phyloP scores from a whole-genome alignment of 2,329 filamentous ascomycete species.

The Dactylellina sp. region DNA sequence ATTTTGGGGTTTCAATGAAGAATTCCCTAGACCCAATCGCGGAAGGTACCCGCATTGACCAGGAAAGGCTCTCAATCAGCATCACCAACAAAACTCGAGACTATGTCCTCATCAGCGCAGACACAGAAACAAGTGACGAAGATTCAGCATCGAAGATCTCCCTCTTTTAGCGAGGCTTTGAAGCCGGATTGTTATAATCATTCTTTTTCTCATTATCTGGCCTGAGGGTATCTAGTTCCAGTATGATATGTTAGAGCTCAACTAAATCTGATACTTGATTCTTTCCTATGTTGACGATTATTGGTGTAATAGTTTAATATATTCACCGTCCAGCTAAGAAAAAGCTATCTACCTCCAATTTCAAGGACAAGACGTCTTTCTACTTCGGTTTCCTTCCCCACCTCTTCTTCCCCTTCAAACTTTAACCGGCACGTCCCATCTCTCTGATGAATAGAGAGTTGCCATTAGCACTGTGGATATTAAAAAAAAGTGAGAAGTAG shows the following conservation, averaged over 20 bases:
- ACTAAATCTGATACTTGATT: no score
- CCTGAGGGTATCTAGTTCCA: no score
- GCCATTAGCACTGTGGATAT: conserved; percentile 2
- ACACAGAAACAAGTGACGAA: conserved; percentile 39
- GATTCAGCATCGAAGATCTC: conserved; percentile 32
- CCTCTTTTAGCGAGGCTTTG: no score
- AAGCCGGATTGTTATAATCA: no score
- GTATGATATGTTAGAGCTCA: no score
- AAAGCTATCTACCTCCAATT: conserved; percentile 67
- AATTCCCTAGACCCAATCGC: conserved; percentile 58
- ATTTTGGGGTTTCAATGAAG: conserved; percentile 59
- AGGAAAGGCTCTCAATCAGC: conserved; percentile 57
- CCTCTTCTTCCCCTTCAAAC: conserved; percentile 82
- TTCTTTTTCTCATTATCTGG: no score
- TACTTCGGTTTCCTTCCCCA: conserved; percentile 79
- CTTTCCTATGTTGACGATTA: no score
- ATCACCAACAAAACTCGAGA: conserved; percentile 36
- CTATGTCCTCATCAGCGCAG: conserved; percentile 24
- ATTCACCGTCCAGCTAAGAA: no score
- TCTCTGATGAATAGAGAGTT: conserved; percentile 37
- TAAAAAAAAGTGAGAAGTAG: background rate
- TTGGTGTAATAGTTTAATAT: background rate
- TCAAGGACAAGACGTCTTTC: conserved; percentile 82
- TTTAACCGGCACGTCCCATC: conserved; percentile 67
- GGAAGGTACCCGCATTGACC: conserved; percentile 58